Conservation (phyloP, 495 filamentous ascomycete species). For the Staphylotrichum tortipilum region DNA sequence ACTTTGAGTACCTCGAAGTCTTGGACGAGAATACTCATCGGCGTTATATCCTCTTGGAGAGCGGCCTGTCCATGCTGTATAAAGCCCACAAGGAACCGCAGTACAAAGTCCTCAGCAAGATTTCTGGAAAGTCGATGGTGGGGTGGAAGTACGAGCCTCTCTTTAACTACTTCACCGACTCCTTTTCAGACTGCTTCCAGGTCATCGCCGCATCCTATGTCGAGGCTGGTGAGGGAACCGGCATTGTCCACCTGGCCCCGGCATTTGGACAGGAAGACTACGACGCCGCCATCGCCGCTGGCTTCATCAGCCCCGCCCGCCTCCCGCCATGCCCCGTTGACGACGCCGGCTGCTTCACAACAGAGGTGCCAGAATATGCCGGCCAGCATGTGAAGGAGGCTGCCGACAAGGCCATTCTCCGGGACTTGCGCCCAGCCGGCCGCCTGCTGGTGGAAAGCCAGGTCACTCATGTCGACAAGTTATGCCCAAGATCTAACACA, state of each 20-base stretch:
- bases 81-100: slow-evolving; percentile 92
- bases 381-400: slow-evolving; percentile 84
- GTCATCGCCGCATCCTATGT: slow-evolving; percentile 79
- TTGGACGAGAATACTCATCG: slow-evolving; percentile 65
- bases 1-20: slow-evolving; percentile 86
- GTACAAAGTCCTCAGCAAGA: slow-evolving; percentile 65
- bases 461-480: slow-evolving; percentile 84
- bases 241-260: slow-evolving; percentile 84
- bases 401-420: slow-evolving; percentile 84
- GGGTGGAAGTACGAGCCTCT: slow-evolving; percentile 84
- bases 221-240: slow-evolving; percentile 77
- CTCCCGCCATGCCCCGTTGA: slow-evolving; percentile 82
- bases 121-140: slow-evolving; percentile 72
- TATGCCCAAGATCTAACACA: slow-evolving; percentile 85
- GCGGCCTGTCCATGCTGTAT: slow-evolving; percentile 69
- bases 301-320: slow-evolving; percentile 63
- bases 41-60: slow-evolving; percentile 75
- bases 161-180: slow-evolving; percentile 80
- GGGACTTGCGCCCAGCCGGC: slow-evolving; percentile 64
- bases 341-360: slow-evolving; percentile 66
- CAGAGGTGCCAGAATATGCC: slow-evolving; percentile 66
- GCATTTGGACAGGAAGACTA: slow-evolving; percentile 94
- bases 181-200: slow-evolving; percentile 80
- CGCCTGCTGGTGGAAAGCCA: slow-evolving; percentile 75
- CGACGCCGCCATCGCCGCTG: slow-evolving; percentile 60